Evolutionary conservation across 2,329 filamentous ascomycete genomes (phyloP), one percentile per base, ranked within the genome.

Genomic region (Beauveria australis): DNA sequence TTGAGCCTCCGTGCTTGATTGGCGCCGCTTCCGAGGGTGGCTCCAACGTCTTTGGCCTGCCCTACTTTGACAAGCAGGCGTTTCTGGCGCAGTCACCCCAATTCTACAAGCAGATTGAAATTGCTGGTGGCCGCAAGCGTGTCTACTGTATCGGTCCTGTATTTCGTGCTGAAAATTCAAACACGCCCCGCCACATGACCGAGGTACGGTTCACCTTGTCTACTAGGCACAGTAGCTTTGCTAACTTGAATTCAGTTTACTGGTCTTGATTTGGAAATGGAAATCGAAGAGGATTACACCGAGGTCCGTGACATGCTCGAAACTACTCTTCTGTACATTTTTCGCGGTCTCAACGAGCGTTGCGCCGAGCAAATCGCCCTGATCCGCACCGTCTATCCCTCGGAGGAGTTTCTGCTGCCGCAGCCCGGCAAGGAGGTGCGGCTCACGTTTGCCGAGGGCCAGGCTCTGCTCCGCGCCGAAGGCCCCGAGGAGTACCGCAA

Each of bases 1-100:
- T 97, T 69, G 91, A 96, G 73, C 89, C 92, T 2, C 92, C 94
- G 10, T 93, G 92, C 73, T 80, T 99, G 48, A 90, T 96, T 60
- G 92, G 89, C 54, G 89, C 93, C 16, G 89, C 94, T 5, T 94
- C 91, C 4, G 94, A 99, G 77, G 93, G 94, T 68, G 94, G 94
- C 65, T 87, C 87, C 66, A 95, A 93, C 71, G 93, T 97, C 46
- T 97, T 99, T 74, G 82, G 88, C 67, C 80, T 97, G 67, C 87
- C 88, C 48, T 97, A 97, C 77, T 97, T 97, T 73, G 90, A 89
- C 66, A 85, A 88, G 70, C 84, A 88, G 65, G 93, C 91, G 1
- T 94, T 80, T 72, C 80, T 94, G 22, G 90, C 90, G 6, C 89
- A 92, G 72, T 89, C 85, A 6, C 91, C 90, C 6, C 90, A 94